A percentile compares a stretch with the other conserved stretches of the same genome.
Conservation (phyloP, 2,329 filamentous ascomycete species). For the Fusarium siculi region DNA sequence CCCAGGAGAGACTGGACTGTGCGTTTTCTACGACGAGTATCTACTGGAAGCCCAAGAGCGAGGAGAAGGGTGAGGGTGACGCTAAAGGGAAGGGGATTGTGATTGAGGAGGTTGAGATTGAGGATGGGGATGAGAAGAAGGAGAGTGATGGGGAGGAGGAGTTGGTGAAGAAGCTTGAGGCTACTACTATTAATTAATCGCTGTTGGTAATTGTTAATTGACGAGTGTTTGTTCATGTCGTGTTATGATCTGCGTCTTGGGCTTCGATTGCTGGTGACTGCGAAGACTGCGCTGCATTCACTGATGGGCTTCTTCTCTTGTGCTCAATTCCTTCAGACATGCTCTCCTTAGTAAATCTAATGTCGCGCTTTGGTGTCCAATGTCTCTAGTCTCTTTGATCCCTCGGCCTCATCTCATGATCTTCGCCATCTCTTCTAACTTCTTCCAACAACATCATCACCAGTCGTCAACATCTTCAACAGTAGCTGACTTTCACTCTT, state of each 20-base stretch:
- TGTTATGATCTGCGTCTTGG: neutral
- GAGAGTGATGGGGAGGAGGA: neutral
- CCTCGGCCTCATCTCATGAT: too few species aligned
- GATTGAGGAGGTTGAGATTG: neutral
- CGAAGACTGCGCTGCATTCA: neutral
- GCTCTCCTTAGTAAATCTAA: fast-evolving
- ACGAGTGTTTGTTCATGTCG: neutral
- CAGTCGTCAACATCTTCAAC: too few species aligned
- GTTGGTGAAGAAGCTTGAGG: conserved; percentile 30
- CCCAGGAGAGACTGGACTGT: conserved; percentile 31
- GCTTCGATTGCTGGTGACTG: neutral
- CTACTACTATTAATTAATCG: conserved; percentile 20
- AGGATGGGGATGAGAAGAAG: neutral
- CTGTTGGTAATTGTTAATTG: neutral
- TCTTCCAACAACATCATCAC: neutral
- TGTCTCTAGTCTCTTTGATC: fast-evolving
- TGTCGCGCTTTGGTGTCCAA: fast-evolving
- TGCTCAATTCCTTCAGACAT: neutral
- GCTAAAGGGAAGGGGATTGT: neutral
- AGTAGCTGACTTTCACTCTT: neutral
- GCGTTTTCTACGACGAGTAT: conserved; percentile 44
- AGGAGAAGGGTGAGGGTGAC: neutral
- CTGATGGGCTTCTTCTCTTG: neutral
- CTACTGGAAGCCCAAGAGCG: conserved; percentile 37
- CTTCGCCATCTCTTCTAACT: too few species aligned